A percentile compares a stretch with the other conserved stretches of the same genome.
Conservation (phyloP, 2,329 filamentous ascomycete genomes). For the Fusarium sp. region DNA sequence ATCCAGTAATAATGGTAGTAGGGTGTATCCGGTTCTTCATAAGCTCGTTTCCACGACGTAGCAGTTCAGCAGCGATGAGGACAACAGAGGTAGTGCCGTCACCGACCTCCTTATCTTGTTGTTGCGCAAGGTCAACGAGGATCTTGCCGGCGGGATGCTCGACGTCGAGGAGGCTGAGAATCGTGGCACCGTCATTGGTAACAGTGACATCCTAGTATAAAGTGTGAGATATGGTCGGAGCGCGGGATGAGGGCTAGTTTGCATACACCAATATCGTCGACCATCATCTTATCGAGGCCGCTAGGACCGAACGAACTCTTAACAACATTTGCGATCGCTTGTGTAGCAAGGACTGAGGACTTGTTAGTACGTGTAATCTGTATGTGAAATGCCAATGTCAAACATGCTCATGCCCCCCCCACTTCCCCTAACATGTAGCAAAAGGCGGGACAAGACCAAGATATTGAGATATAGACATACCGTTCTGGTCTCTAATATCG, state of each 20-base stretch:
- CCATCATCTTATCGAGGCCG: slow-evolving; percentile 99
- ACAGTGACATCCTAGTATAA: slow-evolving; percentile 87
- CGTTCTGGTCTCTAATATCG: slow-evolving; percentile 98
- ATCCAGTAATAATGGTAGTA: slow-evolving; percentile 98
- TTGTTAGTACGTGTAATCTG: slow-evolving; percentile 35
- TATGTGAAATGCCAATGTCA: slow-evolving; percentile 36
- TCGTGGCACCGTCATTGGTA: slow-evolving; percentile 98
- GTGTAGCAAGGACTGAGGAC: slow-evolving; percentile 84
- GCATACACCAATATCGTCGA: slow-evolving; percentile 95
- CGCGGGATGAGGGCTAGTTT: slow-evolving; percentile 34
- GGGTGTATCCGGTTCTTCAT: slow-evolving; percentile 99
- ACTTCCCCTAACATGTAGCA: slow-evolving; percentile 46
- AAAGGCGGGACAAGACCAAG: slow-evolving; percentile 39
- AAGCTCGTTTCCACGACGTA: slow-evolving; percentile 94
- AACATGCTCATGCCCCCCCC: slow-evolving; percentile 39
- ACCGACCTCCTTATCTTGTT: slow-evolving; percentile 99
- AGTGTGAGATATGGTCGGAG: slow-evolving; percentile 40
- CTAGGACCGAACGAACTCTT: slow-evolving; percentile 98
- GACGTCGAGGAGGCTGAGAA: slow-evolving; percentile 93
- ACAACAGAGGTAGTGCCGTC: slow-evolving; percentile 99
- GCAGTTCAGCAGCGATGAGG: slow-evolving; percentile 93
- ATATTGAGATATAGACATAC: slow-evolving; percentile 60
- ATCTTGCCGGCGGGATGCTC: slow-evolving; percentile 99
- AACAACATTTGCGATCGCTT: slow-evolving; percentile 98
- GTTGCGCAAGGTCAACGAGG: slow-evolving; percentile 94